Conservation (phyloP, 2,329 filamentous ascomycete genomes). For the Dendrostoma leiphaemia region DNA sequence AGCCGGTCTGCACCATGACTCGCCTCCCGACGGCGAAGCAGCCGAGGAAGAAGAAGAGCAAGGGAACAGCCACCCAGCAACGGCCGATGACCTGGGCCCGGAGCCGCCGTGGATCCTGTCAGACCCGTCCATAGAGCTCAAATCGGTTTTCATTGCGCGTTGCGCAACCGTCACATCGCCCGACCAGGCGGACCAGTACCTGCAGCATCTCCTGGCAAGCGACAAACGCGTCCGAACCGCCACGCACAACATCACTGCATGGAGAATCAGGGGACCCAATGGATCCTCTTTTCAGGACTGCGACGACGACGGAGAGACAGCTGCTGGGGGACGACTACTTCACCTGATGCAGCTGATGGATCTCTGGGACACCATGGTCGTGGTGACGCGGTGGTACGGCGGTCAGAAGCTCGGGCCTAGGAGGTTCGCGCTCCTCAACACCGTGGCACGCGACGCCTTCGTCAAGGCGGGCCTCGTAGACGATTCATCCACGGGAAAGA, state of each 20-base stretch:
- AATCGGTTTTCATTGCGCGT: slow-evolving; percentile 83
- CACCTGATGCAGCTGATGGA: slow-evolving; percentile 95
- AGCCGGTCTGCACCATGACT: slow-evolving; percentile 22
- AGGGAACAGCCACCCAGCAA: slow-evolving; percentile 1
- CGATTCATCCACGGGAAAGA: slow-evolving; percentile 44
- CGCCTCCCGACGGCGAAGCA: slow-evolving; percentile 19
- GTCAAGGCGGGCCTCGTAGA: slow-evolving; percentile 70
- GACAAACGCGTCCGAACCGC: slow-evolving; percentile 85
- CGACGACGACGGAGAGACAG: slow-evolving; percentile 94
- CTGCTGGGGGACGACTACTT: slow-evolving; percentile 79
- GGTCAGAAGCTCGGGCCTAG: slow-evolving; percentile 86
- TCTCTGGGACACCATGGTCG: slow-evolving; percentile 87
- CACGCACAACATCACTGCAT: slow-evolving; percentile 94
- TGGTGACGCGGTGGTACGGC: slow-evolving; percentile 94
- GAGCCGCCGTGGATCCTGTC: slow-evolving; percentile 70
- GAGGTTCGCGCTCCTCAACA: slow-evolving; percentile 87
- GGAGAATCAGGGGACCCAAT: slow-evolving; percentile 69
- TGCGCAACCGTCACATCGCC: slow-evolving; percentile 68
- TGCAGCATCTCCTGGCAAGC: slow-evolving; percentile 73
- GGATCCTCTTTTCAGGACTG: slow-evolving; percentile 76
- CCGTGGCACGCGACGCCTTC: slow-evolving; percentile 78
- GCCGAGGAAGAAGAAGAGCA: slow-evolving; percentile 15
- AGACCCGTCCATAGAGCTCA: slow-evolving; percentile 73
- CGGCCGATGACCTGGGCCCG: slow-evolving; percentile 21
- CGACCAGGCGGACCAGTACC: slow-evolving; percentile 65